Evolutionary conservation across 495 filamentous ascomycete species (phyloP).

Genomic region (Neurospora hispaniola): DNA sequence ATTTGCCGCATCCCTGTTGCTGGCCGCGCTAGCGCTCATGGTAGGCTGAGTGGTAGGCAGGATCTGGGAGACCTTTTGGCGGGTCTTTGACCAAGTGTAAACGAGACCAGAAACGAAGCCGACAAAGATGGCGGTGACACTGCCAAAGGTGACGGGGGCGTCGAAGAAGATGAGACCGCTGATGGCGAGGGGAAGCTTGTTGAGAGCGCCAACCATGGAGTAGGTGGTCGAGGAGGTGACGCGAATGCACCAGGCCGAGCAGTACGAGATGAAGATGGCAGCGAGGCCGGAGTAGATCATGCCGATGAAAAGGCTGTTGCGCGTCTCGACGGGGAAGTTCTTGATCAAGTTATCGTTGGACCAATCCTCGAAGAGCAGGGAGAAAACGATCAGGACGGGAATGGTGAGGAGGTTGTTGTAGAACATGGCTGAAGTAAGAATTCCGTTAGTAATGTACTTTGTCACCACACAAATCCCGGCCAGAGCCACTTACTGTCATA

Average conservation of each 20-base stretch:
- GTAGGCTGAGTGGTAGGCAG: constrained; percentile 59
- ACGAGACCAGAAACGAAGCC: constrained; percentile 90
- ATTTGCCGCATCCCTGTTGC: constrained; percentile 67
- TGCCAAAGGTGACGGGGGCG: constrained; percentile 84
- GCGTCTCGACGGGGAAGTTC: constrained; percentile 75
- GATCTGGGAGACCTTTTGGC: constrained; percentile 53
- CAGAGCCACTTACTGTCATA: constrained; percentile 74
- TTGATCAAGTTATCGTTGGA: constrained; percentile 66
- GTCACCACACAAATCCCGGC: neutral
- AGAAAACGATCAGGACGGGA: constrained; percentile 75
- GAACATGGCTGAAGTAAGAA: constrained; percentile 69
- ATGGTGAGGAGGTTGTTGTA: constrained; percentile 99
- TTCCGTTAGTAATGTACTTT: constrained; percentile 8
- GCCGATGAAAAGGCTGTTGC: constrained; percentile 66
- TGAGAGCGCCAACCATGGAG: constrained; percentile 94
- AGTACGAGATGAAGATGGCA: constrained; percentile 97
- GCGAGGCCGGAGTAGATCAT: constrained; percentile 93
- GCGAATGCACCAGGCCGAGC: constrained; percentile 95
- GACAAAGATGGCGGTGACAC: constrained; percentile 76
- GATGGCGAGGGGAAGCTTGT: constrained; percentile 92
- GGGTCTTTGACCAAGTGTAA: constrained; percentile 83
- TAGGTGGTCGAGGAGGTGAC: constrained; percentile 95
- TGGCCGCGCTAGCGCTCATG: constrained; percentile 86
- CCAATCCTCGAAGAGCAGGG: constrained; percentile 86
- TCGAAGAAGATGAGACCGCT: constrained; percentile 91